A percentile compares a stretch with the other conserved stretches of the same genome.
phyloP scores from a whole-genome alignment of 192 early-diverging fungal species.

The Funneliformis geosporum region DNA sequence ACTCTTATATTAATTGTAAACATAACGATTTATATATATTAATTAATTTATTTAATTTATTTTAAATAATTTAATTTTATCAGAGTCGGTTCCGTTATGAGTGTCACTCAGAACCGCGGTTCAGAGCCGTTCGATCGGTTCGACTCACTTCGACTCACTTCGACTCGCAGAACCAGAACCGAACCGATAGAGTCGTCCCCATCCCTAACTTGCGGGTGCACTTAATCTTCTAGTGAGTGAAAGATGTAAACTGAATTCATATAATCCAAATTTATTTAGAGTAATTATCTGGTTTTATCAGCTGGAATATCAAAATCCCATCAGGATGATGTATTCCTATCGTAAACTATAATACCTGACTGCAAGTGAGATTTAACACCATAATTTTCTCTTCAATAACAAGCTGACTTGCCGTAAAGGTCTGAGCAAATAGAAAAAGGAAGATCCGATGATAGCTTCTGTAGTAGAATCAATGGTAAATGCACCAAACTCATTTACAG shows the following conservation, averaged over 20 bases:
- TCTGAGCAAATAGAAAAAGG: constrained; percentile 86
- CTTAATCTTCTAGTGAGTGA: constrained; percentile 82
- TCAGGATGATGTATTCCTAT: constrained; percentile 73
- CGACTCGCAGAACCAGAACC: too few relatives aligned
- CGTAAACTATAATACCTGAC: constrained; percentile 88
- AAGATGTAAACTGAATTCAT: constrained; percentile 80
- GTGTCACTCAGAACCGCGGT: too few relatives aligned
- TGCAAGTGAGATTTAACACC: constrained; percentile 79
- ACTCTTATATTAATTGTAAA: too few relatives aligned
- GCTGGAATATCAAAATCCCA: constrained; percentile 78
- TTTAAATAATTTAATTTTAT: too few relatives aligned
- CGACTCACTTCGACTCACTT: too few relatives aligned
- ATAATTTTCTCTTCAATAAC: constrained; percentile 97
- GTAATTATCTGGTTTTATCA: constrained; percentile 69
- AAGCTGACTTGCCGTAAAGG: constrained; percentile 93
- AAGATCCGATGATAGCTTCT: constrained; percentile 70
- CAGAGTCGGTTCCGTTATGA: too few relatives aligned
- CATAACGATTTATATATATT: too few relatives aligned
- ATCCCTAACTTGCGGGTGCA: constrained; percentile 61
- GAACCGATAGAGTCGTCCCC: too few relatives aligned
- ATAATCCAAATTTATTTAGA: constrained; percentile 67
- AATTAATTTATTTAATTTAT: too few relatives aligned
- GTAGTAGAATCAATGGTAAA: constrained; percentile 43
- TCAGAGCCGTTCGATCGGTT: too few relatives aligned
- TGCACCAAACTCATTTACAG: too few relatives aligned